These are phyloP conservation scores for Amoeboaphelidium occidentale DNA, from an alignment of 371 early-diverging fungal genomes.

Conservation along the genomic window DNA sequence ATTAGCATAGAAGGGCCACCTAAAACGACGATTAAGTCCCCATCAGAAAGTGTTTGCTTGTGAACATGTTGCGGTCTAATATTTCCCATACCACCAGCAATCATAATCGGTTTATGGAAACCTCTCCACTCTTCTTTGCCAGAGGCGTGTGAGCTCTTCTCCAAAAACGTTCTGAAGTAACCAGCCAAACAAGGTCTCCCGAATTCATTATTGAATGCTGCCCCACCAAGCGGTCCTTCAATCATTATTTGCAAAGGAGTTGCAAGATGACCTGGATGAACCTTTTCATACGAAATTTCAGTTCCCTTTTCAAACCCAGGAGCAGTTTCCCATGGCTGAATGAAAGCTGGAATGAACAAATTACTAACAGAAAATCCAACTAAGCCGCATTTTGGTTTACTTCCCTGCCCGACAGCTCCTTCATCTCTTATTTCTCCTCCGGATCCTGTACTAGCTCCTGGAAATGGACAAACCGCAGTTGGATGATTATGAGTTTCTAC, in stretches of 20 bases:
- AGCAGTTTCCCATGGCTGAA: slow-evolving; percentile 79
- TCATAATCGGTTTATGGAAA: slow-evolving; percentile 95
- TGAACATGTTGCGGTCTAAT: slow-evolving; percentile 59
- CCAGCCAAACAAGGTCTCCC: slow-evolving; percentile 84
- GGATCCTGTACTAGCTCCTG: slow-evolving; percentile 70
- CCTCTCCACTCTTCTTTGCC: slow-evolving; percentile 37
- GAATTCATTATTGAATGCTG: slow-evolving; percentile 93
- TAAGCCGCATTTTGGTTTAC: slow-evolving; percentile 77
- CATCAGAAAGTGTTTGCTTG: slow-evolving; percentile 55
- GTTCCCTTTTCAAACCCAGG: slow-evolving; percentile 18
- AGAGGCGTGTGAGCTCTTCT: slow-evolving; percentile 28
- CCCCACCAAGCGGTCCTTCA: slow-evolving; percentile 83
- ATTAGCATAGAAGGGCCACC: slow-evolving; percentile 94
- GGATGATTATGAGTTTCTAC: slow-evolving; percentile 98
- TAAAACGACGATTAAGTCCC: slow-evolving; percentile 57
- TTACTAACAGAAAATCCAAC: slow-evolving; percentile 81
- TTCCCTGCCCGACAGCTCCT: slow-evolving; percentile 84
- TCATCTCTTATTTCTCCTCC: slow-evolving; percentile 97
- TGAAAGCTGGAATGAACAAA: slow-evolving; percentile 58
- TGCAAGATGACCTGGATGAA: slow-evolving; percentile 69
- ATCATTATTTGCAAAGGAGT: slow-evolving; percentile 84
- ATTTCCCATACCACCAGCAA: slow-evolving; percentile 87
- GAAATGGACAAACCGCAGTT: slow-evolving; percentile 87
- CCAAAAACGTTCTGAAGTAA: slow-evolving; percentile 83
- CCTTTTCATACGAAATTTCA: slow-evolving; percentile 3